Conservation (phyloP, 2,329 filamentous ascomycete genomes). For the Colletotrichum graminicola region DNA sequence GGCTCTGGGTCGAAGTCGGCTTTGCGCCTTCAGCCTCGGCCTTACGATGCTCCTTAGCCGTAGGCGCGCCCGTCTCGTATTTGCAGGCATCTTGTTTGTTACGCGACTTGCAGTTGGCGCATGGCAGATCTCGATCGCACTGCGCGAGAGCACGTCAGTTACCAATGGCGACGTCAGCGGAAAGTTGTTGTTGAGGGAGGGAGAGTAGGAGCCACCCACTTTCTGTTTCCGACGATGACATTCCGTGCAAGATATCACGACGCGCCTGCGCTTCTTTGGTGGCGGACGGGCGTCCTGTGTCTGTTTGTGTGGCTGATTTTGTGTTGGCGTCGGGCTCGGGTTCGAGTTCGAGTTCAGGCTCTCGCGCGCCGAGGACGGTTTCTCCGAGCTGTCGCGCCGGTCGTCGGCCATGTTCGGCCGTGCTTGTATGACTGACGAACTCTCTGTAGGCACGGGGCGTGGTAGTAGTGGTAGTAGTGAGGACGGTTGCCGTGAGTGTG, state of each 20-base stretch:
- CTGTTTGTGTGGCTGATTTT: constrained; percentile 12
- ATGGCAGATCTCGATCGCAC: constrained; percentile 72
- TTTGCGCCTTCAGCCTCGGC: constrained; percentile 43
- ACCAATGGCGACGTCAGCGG: not conserved
- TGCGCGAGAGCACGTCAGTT: constrained; percentile 46
- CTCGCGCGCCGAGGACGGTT: constrained; percentile 25
- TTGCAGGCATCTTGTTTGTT: constrained; percentile 68
- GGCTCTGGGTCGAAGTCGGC: constrained; percentile 47
- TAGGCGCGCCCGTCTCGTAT: constrained; percentile 66
- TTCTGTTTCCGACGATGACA: constrained; percentile 75
- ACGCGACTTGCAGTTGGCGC: constrained; percentile 69
- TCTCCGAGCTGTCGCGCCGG: constrained; percentile 33
- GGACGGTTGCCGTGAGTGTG: not conserved
- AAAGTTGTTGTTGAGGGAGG: constrained; percentile 9
- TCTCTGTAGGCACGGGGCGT: not conserved
- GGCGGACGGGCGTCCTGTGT: constrained; percentile 50
- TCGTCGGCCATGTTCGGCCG: constrained; percentile 35
- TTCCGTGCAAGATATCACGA: constrained; percentile 73
- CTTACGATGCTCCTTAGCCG: constrained; percentile 53
- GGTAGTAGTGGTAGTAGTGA: not conserved
- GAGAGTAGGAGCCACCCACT: constrained; percentile 45
- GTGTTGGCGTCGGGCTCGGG: constrained; percentile 22
- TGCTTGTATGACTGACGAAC: not conserved
- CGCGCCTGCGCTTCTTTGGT: constrained; percentile 68
- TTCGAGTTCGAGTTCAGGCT: constrained; percentile 13